Evolutionary conservation across 2,329 filamentous ascomycete genomes (phyloP), one percentile per base, ranked within the genome.

Genomic region (Xylariomycetidae sp.): DNA sequence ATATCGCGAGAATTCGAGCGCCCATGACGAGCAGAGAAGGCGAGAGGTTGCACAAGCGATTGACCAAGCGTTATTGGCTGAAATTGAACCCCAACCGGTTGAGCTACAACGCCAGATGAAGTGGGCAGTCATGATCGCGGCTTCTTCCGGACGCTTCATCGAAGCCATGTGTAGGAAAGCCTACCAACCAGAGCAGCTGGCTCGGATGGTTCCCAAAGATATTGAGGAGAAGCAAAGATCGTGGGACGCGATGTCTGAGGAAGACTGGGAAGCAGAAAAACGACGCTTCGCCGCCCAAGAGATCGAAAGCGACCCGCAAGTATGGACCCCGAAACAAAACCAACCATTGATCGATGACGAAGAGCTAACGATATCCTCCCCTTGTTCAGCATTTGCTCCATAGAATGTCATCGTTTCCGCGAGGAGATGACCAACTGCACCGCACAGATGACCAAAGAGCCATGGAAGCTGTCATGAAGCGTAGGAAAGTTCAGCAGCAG

Each of bases 361-460:
- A 13, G 22, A 38, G 38, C 47, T 50, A 42, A 52, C 37, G 16
- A 41, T 22, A 16, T 15, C 17, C 33, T 27, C 29, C 52, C 46
- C 47, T 53, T 36, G 32, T 49, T 4, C 41, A 40, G 15, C 22
- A 35, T 31, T 45, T 42, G 26, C 36, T 48, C 14, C 40, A 14
- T 4, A 45, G 41, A 29, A 36, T 46, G 32, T 32, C 38, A 11
- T 36, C 31, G 7, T 36, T 32, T 13, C 25, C 42, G 27, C 38
- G 33, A 25, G 30, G 15, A 3, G 41, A 36, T 7, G 18, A 27
- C 13, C 19, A 48, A 36, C 46, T 50, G 20, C 45, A 44, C 30
- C 43, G 44, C n/a, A 12, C 51, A 10, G 52, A 53, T 31, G 52
- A 56, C 31, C 39, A 36, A n/a, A 26, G 38, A 9, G 49, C 44